A percentile compares a stretch with the other conserved stretches of the same genome.
These are phyloP conservation scores for Malus hybrid DNA, from an alignment of 331 rosid genomes.

Conservation along the genomic window DNA sequence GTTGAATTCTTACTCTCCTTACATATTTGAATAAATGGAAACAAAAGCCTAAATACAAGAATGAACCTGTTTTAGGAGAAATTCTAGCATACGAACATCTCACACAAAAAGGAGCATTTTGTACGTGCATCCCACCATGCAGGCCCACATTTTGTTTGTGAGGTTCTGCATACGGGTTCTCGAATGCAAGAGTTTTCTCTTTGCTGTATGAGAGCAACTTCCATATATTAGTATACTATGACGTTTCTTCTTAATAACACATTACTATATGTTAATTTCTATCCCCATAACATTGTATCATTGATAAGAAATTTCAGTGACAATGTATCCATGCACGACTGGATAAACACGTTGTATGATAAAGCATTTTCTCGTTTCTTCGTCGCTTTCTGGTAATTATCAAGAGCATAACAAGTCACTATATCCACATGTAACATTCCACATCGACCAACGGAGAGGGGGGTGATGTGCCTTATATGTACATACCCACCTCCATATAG, in stretches of 20 bases:
- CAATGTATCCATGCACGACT: background rate
- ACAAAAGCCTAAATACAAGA: background rate
- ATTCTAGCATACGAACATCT: too few relatives aligned
- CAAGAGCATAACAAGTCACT: background rate
- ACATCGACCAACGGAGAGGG: too few relatives aligned
- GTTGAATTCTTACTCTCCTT: too few relatives aligned
- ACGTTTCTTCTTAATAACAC: too few relatives aligned
- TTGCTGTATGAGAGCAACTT: background rate
- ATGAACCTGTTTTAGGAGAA: too few relatives aligned
- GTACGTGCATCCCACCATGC: background rate
- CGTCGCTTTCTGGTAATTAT: background rate
- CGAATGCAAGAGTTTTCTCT: background rate
- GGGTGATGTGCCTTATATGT: too few relatives aligned
- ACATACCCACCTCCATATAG: too few relatives aligned
- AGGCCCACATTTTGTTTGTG: background rate
- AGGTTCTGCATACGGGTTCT: background rate
- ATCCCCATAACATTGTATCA: background rate
- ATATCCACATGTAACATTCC: background rate
- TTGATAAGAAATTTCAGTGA: background rate
- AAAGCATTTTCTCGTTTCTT: background rate
- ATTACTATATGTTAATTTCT: too few relatives aligned
- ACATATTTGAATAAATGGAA: background rate
- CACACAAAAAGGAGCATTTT: background rate
- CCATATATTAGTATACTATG: too few relatives aligned
- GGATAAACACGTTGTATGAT: background rate